phyloP scores from a whole-genome alignment of 2,329 filamentous ascomycete species.

The Ophiostoma himal-ulmi region DNA sequence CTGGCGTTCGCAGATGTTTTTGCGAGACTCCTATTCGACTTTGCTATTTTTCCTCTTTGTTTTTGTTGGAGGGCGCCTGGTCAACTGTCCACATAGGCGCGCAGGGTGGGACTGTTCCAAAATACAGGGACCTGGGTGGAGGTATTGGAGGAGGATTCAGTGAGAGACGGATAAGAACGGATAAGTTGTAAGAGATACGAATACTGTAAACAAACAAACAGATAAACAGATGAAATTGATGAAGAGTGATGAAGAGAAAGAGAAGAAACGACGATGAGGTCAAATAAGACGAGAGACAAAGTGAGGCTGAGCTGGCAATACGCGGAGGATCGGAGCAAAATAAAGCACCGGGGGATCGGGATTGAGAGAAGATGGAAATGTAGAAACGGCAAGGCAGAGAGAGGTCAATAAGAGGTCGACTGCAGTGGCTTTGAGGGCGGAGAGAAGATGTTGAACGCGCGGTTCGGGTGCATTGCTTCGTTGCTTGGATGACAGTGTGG shows the following conservation, averaged over 20 bases:
- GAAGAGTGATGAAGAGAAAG: background rate
- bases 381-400: background rate
- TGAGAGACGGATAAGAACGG: background rate
- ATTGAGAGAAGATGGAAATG: background rate
- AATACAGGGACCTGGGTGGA: conserved; percentile 2
- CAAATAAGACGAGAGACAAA: background rate
- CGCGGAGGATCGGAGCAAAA: background rate
- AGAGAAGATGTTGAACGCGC: conserved; percentile 1
- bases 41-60: background rate
- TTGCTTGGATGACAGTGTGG: conserved; percentile 9
- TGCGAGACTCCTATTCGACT: background rate
- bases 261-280: background rate
- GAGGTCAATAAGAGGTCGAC: background rate
- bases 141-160: background rate
- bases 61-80: conserved; percentile 8
- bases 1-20: background rate
- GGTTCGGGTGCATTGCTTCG: conserved; percentile 1
- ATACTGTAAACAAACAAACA: background rate
- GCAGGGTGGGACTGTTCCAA: conserved; percentile 12
- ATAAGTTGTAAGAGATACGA: background rate
- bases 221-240: background rate
- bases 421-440: background rate
- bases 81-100: conserved; percentile 11
- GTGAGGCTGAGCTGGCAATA: conserved; percentile 6
- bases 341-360: background rate